Evolutionary conservation across 768 basidiomycete species (phyloP), one percentile per base, ranked within the genome.

Genomic region (Rhodotorula graminis): DNA sequence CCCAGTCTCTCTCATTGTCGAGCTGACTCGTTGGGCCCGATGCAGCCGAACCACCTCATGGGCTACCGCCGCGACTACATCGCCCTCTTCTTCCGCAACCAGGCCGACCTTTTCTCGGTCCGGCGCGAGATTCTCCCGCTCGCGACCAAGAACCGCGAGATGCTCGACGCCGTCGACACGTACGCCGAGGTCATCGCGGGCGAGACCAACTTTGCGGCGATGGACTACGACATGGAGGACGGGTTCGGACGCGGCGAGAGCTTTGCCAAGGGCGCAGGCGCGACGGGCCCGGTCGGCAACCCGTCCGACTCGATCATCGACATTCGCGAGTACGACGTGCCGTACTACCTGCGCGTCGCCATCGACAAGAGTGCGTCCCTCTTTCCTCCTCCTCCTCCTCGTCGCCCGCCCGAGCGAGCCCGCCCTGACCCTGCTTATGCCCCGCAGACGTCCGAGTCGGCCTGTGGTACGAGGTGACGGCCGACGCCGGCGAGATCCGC

Each of bases 271-370:
- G 67, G 68, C 31, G 60, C 18, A 1, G 40, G 40, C 42, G 70
- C 63, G 23, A 52, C 66, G 11, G 65, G 64, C 15, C 33, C 70
- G 33, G 31, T 49, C 15, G 61, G 59, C 12, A 91, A 96, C 79
- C 92, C 95, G n/a, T 85, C 88, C 61, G 93, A 97, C 65, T 89
- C 87, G 77, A 92, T 98, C 79, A 87, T 96, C 80, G 96, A 99
- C 80, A 86, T 95, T 59, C 87, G 96, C 49, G 96, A 98, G 80
- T 97, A 89, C 81, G 96, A 99, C 81, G 92, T 98, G 40, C 91
- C 92, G 1, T 99, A 98, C 81, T 97, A 97, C 82, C 85, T 96
- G 59, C 93, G 96, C 29, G 95, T 98, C n/a, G 93, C 95, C 23
- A 99, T 99, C 82, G 96, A 99, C 85, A 93, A 94, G 80, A 83